These are phyloP conservation scores for Daldinia childiae DNA, from an alignment of 495 filamentous ascomycete species.

Conservation along the genomic window DNA sequence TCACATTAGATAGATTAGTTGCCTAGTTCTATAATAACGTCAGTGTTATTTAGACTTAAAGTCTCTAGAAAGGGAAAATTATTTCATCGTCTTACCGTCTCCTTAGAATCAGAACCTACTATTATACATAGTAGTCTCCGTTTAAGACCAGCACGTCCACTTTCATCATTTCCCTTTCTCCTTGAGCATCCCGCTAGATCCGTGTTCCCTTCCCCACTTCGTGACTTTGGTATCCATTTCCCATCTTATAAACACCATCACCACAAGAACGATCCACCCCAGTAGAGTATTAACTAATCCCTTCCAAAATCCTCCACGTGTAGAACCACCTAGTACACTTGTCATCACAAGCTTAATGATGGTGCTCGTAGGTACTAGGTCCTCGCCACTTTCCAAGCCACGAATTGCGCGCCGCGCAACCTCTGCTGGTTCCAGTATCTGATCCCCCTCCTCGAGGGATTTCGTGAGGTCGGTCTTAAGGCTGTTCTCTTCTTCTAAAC, in stretches of 20 bases:
- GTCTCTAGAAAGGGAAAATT: not conserved
- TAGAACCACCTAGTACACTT: conserved; percentile 67
- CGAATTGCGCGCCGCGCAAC: conserved; percentile 71
- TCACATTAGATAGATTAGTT: no score
- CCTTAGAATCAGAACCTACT: not conserved
- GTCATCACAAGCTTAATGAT: conserved; percentile 66
- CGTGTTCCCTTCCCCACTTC: conserved; percentile 50
- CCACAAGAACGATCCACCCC: conserved; percentile 58
- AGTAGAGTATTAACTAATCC: conserved; percentile 63
- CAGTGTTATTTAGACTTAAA: not conserved
- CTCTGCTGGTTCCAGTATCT: conserved; percentile 71
- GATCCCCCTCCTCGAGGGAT: conserved; percentile 78
- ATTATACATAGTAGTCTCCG: not conserved
- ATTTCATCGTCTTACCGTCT: not conserved
- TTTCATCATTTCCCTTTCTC: not conserved
- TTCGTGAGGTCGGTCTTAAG: conserved; percentile 79
- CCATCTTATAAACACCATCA: conserved; percentile 59
- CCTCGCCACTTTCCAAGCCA: conserved; percentile 66
- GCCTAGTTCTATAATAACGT: not conserved
- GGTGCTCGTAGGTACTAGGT: conserved; percentile 26
- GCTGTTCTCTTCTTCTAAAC: conserved; percentile 74
- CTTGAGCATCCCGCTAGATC: conserved; percentile 1
- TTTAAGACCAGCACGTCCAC: not conserved
- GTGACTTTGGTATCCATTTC: conserved; percentile 69
- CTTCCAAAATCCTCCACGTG: conserved; percentile 65